Base-by-base conservation (phyloP, 2,329 filamentous ascomycete species). In the Microcyclosporella mali region DNA sequence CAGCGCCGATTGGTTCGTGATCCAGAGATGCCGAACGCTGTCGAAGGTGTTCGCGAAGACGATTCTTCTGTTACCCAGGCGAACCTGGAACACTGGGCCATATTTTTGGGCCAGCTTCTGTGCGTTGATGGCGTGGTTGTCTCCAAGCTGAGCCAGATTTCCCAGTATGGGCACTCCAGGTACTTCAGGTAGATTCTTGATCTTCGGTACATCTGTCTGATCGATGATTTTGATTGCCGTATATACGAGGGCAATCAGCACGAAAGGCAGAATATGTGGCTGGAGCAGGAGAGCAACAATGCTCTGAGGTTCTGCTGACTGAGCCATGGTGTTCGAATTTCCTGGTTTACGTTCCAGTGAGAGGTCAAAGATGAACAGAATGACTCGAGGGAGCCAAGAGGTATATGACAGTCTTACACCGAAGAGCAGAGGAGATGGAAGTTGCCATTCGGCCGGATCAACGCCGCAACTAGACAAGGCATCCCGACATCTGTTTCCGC, bases 21-120 rank as follows among this genome's bases (percentile, higher is more conserved):
- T 84, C 81, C 85, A 89, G 16, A 90, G 70, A 51, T 82, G 72
- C 41, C 77, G 79, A 27, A 89, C 84, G 0, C 82, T 77, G 15
- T 86, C 81, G 56, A 87, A 89, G 1, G 78, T 81, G 56, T 90
- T 90, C 49, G 84, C 85, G 56, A 88, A 88, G 25, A 90, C 72
- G 47, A 89, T 81, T 45, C 84, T 75, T 71, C 81, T 47, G 48
- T 84, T 88, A 1, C 84, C 85, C 55, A 89, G 58, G 11, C 70
- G 66, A 15, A 70, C 70, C 47, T 73, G 70, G 41, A 72, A 73
- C 10, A 73, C 70, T 4, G 70, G 68, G 2, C 70, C 70, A 40
- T 72, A 71, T 46, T 70, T 71, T 58, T 71, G 66, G 32, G 61
- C 65, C 66, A 69, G 69, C 52, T 65, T 57, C 47, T 66, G 63